A percentile compares a stretch with the other conserved stretches of the same genome.
Conservation (phyloP, 1,139 yeast genomes). For the Arxiozyma bovina region DNA sequence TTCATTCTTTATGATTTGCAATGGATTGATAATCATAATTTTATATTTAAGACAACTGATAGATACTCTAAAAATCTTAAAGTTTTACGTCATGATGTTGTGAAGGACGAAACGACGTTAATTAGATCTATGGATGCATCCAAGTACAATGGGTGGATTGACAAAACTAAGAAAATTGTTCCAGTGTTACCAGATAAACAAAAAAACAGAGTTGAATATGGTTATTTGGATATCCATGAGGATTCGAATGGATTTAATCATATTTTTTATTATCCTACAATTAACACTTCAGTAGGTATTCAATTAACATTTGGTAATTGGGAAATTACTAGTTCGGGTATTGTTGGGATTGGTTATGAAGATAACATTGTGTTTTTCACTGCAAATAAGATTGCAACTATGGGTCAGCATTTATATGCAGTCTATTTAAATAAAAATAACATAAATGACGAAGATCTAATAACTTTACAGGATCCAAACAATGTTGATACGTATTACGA, state of each 20-base stretch:
- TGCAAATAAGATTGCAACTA: conserved; percentile 48
- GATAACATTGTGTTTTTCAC: conserved; percentile 52
- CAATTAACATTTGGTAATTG: conserved; percentile 53
- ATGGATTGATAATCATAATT: conserved; percentile 54
- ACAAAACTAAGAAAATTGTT: conserved; percentile 26
- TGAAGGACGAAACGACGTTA: conserved; percentile 30
- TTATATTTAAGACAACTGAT: conserved; percentile 61
- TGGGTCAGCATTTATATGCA: conserved; percentile 50
- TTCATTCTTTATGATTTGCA: conserved; percentile 51
- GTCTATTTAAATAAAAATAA: conserved; percentile 29
- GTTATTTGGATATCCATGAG: conserved; percentile 72
- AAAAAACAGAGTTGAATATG: conserved; percentile 36
- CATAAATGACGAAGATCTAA: conserved; percentile 5
- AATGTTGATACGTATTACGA: conserved; percentile 19
- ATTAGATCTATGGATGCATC: conserved; percentile 39
- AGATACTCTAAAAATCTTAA: conserved; percentile 52
- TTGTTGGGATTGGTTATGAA: conserved; percentile 46
- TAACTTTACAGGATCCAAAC: conserved; percentile 19
- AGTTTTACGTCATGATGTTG: conserved; percentile 38
- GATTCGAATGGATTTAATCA: conserved; percentile 53
- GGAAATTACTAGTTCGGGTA: conserved; percentile 54
- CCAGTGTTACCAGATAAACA: conserved; percentile 33
- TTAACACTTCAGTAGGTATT: conserved; percentile 38
- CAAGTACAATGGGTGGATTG: conserved; percentile 48
- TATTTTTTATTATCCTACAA: conserved; percentile 53